Evolutionary conservation across 257 asterid genomes (phyloP).

Genomic region (Capsicum pubescens): DNA sequence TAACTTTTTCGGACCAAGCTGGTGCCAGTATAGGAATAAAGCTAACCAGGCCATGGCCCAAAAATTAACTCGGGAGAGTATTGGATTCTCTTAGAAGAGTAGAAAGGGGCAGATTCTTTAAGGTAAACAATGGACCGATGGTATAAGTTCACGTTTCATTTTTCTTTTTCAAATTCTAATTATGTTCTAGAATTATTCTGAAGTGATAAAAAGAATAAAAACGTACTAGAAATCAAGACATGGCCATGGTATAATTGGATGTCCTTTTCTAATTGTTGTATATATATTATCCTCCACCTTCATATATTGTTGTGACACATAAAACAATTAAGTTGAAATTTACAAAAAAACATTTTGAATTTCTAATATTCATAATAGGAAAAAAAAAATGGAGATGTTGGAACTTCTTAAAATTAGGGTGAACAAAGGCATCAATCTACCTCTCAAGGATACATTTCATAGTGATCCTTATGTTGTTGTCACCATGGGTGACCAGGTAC

Average conservation of each 20-base stretch:
- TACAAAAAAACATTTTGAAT: neutral
- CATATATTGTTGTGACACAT: neutral
- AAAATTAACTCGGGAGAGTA: neutral
- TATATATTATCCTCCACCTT: neutral
- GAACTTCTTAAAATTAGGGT: conserved; percentile 70
- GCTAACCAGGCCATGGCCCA: neutral
- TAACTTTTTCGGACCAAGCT: no score
- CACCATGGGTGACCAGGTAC: conserved; percentile 66
- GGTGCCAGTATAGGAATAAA: neutral
- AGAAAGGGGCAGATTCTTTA: neutral
- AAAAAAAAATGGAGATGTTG: conserved; percentile 43
- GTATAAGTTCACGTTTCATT: neutral
- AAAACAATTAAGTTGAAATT: neutral
- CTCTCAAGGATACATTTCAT: conserved; percentile 69
- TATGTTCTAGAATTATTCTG: neutral
- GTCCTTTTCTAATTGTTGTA: neutral
- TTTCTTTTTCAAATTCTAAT: neutral
- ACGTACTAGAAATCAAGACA: neutral
- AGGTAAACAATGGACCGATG: neutral
- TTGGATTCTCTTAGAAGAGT: neutral
- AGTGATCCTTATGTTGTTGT: conserved; percentile 85
- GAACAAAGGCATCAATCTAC: conserved; percentile 67
- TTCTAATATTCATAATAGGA: neutral
- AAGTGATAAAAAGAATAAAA: neutral
- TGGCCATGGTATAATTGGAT: neutral